These are phyloP conservation scores for Aureobasidium sp. DNA, from an alignment of 2,329 filamentous ascomycete genomes.

Conservation along the genomic window DNA sequence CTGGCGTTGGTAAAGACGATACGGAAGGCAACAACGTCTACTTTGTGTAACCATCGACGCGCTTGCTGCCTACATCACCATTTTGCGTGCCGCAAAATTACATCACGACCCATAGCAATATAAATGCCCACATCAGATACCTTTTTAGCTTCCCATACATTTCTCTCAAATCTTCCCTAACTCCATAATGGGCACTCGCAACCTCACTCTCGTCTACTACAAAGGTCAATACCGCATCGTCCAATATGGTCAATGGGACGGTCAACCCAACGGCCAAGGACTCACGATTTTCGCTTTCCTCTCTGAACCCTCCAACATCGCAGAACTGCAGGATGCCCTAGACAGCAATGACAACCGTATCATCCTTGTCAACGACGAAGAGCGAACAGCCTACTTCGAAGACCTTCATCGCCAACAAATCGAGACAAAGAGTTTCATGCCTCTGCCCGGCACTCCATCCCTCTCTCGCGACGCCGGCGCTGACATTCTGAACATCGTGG, in stretches of 20 bases:
- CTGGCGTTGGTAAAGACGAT: too few species aligned
- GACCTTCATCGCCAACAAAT: not conserved
- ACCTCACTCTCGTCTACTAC: conserved; percentile 20
- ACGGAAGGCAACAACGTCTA: not conserved
- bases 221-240: conserved; percentile 19
- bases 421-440: not conserved
- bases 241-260: conserved; percentile 26
- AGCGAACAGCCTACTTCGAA: not conserved
- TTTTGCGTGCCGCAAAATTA: not conserved
- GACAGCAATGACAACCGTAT: conserved; percentile 13
- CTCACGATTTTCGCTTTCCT: conserved; percentile 21
- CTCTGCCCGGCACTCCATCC: not conserved
- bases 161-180: not conserved
- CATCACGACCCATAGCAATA: not conserved
- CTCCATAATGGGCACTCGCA: conserved; percentile 17
- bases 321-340: conserved; percentile 19
- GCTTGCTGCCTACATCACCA: not conserved
- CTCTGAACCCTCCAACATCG: conserved; percentile 18
- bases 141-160: not conserved
- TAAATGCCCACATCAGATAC: not conserved
- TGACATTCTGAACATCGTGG: not conserved
- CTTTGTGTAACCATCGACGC: not conserved
- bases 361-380: not conserved
- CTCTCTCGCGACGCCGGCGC: conserved; percentile 12
- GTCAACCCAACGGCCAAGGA: conserved; percentile 23